A percentile compares a stretch with the other conserved stretches of the same genome.
These are phyloP conservation scores for Salvia hispanica DNA, from an alignment of 257 asterid species.

Conservation along the genomic window DNA sequence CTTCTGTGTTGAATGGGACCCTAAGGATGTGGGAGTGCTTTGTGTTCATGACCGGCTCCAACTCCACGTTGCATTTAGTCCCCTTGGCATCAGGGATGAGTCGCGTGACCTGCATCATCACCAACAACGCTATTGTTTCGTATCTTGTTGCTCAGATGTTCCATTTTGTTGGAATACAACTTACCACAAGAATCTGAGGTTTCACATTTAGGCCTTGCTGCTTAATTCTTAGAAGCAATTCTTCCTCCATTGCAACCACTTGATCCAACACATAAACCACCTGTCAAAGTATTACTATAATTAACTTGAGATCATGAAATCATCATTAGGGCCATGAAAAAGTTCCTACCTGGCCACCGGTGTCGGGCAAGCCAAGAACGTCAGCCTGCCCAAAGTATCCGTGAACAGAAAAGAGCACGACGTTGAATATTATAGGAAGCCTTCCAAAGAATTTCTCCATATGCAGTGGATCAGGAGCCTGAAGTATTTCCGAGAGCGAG, in stretches of 20 bases:
- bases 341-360: constrained; percentile 82
- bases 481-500: constrained; percentile 72
- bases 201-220: constrained; percentile 82
- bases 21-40: constrained; percentile 88
- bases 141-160: neutral
- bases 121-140: neutral
- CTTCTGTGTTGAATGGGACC: constrained; percentile 78
- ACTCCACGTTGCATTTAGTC: constrained; percentile 74
- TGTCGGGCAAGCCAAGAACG: constrained; percentile 96
- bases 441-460: constrained; percentile 64
- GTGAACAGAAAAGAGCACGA: constrained; percentile 78
- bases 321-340: neutral
- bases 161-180: constrained; percentile 12
- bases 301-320: neutral
- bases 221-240: constrained; percentile 73
- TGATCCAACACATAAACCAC: constrained; percentile 96
- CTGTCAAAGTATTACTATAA: constrained; percentile 33
- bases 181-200: constrained; percentile 92
- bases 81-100: constrained; percentile 90
- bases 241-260: constrained; percentile 88
- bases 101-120: constrained; percentile 67
- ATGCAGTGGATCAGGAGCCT: constrained; percentile 80
- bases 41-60: constrained; percentile 74
- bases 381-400: constrained; percentile 91
- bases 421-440: constrained; percentile 75